Base-by-base conservation (phyloP, 2,329 filamentous ascomycete genomes). In the Diaporthe destruens region DNA sequence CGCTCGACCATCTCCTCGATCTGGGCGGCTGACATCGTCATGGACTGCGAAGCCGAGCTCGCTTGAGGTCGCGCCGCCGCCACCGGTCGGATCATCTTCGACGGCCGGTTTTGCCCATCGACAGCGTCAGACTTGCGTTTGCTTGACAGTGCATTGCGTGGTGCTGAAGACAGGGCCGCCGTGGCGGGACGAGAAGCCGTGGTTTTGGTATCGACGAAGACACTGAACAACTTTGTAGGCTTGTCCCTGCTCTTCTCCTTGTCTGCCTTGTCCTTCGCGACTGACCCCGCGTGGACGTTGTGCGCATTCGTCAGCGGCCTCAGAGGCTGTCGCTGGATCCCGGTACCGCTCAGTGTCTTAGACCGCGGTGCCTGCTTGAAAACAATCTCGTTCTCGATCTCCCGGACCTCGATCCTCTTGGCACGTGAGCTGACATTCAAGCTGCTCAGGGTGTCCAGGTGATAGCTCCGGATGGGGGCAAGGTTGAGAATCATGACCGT, bases 401-500 rank as follows among this genome's bases (percentile, higher is more conserved):
- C 96, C 66, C 94, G 92, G 14, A 98, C 93, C 81, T 98, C 96
- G 77, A 98, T 98, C 79, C 97, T 94, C 86, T 98, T 98, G 32
- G 96, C 97, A 14, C 96, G 90, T 67, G 96, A 98, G 78, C 95
- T 96, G 79, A 98, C 96, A 79, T 98, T 98, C 69, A 98, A 85
- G 75, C 95, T 98, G 82, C 94, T 97, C 7, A 98, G 87, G 0
- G 96, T 98, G 80, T 98, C 96, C 51, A 98, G 88, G 79, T 98
- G 96, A 80, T 97, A 98, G 77, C 94, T 95, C 75, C 94, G 91
- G n/a, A 97, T 88, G 0, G 96, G 95, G 0, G 96, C 94, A 3
- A 98, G 88, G 79, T 98, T 98, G 49, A 98, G 87, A 72, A 98
- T 96, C 96, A 98, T 98, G 79, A 98, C 89, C 0, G 95, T 98